Evolutionary conservation across 2,329 filamentous ascomycete species (phyloP).

Genomic region (Colletotrichum trifolii): DNA sequence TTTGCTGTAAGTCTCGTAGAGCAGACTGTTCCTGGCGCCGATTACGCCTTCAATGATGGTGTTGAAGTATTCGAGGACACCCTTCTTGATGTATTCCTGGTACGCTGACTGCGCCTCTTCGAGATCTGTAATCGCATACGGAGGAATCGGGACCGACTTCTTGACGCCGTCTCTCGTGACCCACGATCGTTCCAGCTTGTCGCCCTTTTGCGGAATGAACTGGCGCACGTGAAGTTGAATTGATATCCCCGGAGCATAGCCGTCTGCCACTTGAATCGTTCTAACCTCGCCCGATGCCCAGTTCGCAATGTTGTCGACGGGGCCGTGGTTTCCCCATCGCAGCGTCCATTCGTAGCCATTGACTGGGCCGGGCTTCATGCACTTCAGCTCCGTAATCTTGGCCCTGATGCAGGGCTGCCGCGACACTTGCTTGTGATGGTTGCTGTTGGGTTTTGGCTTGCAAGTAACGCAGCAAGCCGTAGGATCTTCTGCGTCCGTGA

Average conservation of each 20-base stretch:
- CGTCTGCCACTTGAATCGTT: conserved; percentile 63
- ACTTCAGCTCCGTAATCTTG: conserved; percentile 67
- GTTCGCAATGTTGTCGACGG: conserved; percentile 64
- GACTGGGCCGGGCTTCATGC: conserved; percentile 69
- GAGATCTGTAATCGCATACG: conserved; percentile 67
- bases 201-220: conserved; percentile 66
- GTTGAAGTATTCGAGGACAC: conserved; percentile 59
- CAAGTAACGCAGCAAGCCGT: conserved; percentile 64
- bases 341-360: conserved; percentile 69
- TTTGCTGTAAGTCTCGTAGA: conserved; percentile 61
- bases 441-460: conserved; percentile 58
- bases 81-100: conserved; percentile 59
- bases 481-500: conserved; percentile 59
- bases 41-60: conserved; percentile 52
- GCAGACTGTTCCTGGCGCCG: conserved; percentile 50
- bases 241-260: conserved; percentile 58
- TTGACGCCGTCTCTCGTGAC: conserved; percentile 55
- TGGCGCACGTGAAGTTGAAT: conserved; percentile 63
- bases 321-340: conserved; percentile 64
- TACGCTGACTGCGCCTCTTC: conserved; percentile 62
- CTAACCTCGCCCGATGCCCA: conserved; percentile 66
- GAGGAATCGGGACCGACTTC: conserved; percentile 62
- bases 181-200: conserved; percentile 67
- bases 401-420: conserved; percentile 69
- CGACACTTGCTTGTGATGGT: conserved; percentile 50